These are phyloP conservation scores for Trichoderma reesei DNA, from an alignment of 495 filamentous ascomycete species.

Conservation along the genomic window DNA sequence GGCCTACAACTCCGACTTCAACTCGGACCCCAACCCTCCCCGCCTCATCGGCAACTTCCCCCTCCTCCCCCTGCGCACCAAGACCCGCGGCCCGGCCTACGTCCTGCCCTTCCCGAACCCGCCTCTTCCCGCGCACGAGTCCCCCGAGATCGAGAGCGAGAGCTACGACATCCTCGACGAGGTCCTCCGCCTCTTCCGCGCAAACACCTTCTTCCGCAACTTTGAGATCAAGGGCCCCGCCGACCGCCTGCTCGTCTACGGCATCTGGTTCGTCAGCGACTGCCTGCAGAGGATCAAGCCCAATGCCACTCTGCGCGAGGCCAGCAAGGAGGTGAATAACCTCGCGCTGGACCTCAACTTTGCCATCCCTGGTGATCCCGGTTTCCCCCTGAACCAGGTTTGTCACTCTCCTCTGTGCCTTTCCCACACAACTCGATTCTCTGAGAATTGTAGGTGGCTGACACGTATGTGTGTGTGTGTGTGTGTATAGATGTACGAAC, in stretches of 20 bases:
- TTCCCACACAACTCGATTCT: neutral
- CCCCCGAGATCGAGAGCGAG: conserved; percentile 73
- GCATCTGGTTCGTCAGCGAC: conserved; percentile 87
- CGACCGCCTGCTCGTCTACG: conserved; percentile 91
- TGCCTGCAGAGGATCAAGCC: conserved; percentile 78
- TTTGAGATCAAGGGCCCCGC: conserved; percentile 98
- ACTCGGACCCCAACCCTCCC: conserved; percentile 51
- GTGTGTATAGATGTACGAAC: conserved; percentile 52
- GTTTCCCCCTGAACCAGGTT: conserved; percentile 85
- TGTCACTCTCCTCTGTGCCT: neutral
- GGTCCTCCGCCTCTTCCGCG: conserved; percentile 83
- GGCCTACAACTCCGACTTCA: conserved; percentile 93
- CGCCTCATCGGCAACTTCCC: conserved; percentile 74
- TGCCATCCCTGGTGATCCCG: conserved; percentile 86
- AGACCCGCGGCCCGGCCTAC: conserved; percentile 84
- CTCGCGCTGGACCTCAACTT: conserved; percentile 78
- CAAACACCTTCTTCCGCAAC: conserved; percentile 98
- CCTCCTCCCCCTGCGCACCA: conserved; percentile 85
- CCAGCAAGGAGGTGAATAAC: conserved; percentile 45
- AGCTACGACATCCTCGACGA: conserved; percentile 94
- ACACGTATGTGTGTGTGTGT: too few species aligned
- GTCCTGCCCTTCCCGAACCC: conserved; percentile 52
- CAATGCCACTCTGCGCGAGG: conserved; percentile 37
- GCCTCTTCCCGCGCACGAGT: conserved; percentile 56
- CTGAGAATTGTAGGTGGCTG: too few species aligned